Base-by-base conservation (phyloP, 768 basidiomycete species). In the Rhizopogon salebrosus region DNA sequence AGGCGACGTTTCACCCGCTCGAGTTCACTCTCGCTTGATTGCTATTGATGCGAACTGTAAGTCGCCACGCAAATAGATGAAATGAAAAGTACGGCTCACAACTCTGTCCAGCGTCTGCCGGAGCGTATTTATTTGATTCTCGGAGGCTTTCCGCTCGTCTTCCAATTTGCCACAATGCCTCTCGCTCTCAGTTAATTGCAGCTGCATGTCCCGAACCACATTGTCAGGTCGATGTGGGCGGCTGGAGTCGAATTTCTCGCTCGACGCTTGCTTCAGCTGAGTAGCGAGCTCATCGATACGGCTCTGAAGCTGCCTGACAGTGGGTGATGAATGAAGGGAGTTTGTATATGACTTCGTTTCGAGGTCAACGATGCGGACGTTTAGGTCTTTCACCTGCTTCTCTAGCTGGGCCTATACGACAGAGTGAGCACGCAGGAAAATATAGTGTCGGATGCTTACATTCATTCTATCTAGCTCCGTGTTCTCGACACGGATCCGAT, bases 341-440 rank as follows among this genome's bases (percentile, higher is more conserved):
- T 70, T 85, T 10, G 82, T 67, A 56, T 90, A 83, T 4, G 89
- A 85, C 61, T 76, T 87, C 1, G 90, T 89, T 66, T 91, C 90
- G 16, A 92, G 75, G 61, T 92, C 91, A 8, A 89, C 83, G 51
- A 93, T 83, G 37, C 84, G 86, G 38, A 90, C 79, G 55, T 91
- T 90, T 29, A 92, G 70, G 48, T 92, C 92, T 62, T 91, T 92
- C 63, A 88, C 76, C 62, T 90, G 87, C 63, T 90, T 92, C 72
- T 93, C 90, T 16, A 94, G 74, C 56, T 77, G 82, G 10, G 88
- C 89, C 92, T 94, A 54, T 34, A 37, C 34, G 59, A 39, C 35
- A 38, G 54, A 42, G 40, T 58, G 26, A 57, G 48, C 24, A 36
- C 16, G 35, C 22, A 8, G 14, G 26, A 48, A n/a, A 9, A 7